Percentiles rank a stretch among this genome's conserved stretches.
These are phyloP conservation scores for Russula dissimulans DNA, from an alignment of 768 basidiomycete genomes.

Conservation along the genomic window DNA sequence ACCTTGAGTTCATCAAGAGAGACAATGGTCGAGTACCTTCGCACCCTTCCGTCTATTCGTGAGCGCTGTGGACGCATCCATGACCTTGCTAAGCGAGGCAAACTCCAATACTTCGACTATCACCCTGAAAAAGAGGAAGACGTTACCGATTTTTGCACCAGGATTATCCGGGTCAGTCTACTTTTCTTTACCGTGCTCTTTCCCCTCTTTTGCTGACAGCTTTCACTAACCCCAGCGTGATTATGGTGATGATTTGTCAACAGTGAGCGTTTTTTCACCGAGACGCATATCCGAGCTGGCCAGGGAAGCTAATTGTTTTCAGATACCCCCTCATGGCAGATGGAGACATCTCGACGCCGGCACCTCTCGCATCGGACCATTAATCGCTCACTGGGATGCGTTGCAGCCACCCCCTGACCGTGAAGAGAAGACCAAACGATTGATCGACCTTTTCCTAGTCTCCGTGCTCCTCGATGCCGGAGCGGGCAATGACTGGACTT, in stretches of 20 bases:
- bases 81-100: conserved; percentile 61
- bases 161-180: conserved; percentile 63
- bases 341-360: conserved; percentile 85
- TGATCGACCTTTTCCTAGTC: conserved; percentile 83
- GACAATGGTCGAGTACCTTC: conserved; percentile 57
- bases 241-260: conserved; percentile 58
- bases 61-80: conserved; percentile 75
- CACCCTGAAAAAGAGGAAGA: conserved; percentile 63
- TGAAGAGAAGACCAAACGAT: conserved; percentile 57
- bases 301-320: neutral
- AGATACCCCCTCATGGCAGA: conserved; percentile 84
- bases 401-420: conserved; percentile 34
- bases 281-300: neutral
- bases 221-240: conserved; percentile 48
- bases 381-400: conserved; percentile 48
- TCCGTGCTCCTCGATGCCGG: conserved; percentile 94
- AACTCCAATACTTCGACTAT: conserved; percentile 81
- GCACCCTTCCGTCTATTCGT: conserved; percentile 83
- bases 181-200: neutral
- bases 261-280: conserved; percentile 34
- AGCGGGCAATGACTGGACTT: conserved; percentile 77
- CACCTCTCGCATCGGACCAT: conserved; percentile 48
- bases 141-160: conserved; percentile 64
- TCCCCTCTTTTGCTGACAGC: neutral
- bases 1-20: conserved; percentile 12